phyloP scores from a whole-genome alignment of 2,329 filamentous ascomycete genomes.

The Simplicillium aogashimaense region DNA sequence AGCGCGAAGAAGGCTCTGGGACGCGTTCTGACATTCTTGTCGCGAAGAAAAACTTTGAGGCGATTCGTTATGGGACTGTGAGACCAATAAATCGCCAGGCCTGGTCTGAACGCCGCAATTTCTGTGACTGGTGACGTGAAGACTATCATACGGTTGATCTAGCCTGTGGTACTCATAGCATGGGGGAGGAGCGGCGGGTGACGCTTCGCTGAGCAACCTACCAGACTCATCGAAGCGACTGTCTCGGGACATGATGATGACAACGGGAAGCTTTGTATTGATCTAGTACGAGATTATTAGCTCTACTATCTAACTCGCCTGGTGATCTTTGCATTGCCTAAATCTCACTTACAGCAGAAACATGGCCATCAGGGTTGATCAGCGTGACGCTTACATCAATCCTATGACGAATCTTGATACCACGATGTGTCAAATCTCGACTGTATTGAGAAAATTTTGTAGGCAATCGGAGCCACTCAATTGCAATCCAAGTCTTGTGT shows the following conservation, averaged over 20 bases:
- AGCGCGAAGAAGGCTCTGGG: conserved; percentile 50
- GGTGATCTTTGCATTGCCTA: not conserved
- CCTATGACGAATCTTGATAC: conserved; percentile 89
- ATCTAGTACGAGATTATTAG: conserved; percentile 41
- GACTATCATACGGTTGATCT: conserved; percentile 81
- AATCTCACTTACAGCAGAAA: conserved; percentile 60
- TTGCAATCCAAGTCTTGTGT: conserved; percentile 55
- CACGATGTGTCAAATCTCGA: conserved; percentile 79
- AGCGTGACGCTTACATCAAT: conserved; percentile 84
- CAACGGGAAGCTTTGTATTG: conserved; percentile 80
- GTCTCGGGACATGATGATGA: conserved; percentile 92
- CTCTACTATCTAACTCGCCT: too few species aligned
- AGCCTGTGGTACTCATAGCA: conserved; percentile 84
- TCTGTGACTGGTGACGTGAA: conserved; percentile 73
- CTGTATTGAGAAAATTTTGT: conserved; percentile 74
- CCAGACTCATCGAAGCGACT: conserved; percentile 83
- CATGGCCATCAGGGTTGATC: conserved; percentile 88
- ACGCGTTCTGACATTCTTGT: conserved; percentile 19
- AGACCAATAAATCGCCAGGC: conserved; percentile 72
- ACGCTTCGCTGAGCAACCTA: conserved; percentile 57
- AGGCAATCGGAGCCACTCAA: conserved; percentile 59
- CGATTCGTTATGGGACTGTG: conserved; percentile 64
- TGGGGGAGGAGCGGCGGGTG: conserved; percentile 68
- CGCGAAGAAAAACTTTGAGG: conserved; percentile 63
- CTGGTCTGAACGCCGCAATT: conserved; percentile 57